phyloP scores from a whole-genome alignment of 495 filamentous ascomycete genomes.

The Aspergillus egyptiacus region DNA sequence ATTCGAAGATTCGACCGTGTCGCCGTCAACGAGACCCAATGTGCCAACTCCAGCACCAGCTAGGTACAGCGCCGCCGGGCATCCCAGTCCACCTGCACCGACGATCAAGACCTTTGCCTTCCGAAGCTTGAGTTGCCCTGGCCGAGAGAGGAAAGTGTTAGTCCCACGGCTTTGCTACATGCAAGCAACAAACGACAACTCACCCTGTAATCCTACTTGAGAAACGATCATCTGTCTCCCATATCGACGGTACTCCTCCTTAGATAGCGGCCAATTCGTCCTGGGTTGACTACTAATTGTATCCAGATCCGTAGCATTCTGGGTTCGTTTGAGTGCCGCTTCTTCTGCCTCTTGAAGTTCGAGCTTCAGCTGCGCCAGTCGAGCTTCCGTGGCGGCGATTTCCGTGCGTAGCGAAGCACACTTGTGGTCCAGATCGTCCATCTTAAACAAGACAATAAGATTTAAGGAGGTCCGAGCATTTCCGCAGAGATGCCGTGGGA shows the following conservation, averaged over 20 bases:
- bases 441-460: not conserved
- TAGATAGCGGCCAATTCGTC: slow-evolving; percentile 55
- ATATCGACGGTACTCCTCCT: slow-evolving; percentile 76
- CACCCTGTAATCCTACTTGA: slow-evolving; percentile 72
- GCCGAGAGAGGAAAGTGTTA: slow-evolving; percentile 7
- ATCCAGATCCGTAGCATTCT: slow-evolving; percentile 1
- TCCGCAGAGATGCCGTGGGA: not conserved
- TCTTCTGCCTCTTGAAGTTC: slow-evolving; percentile 33
- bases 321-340: slow-evolving; percentile 18
- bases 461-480: not conserved
- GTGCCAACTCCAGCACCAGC: slow-evolving; percentile 82
- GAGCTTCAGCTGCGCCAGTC: slow-evolving; percentile 32
- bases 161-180: not conserved
- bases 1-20: slow-evolving; percentile 83
- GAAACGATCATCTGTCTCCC: slow-evolving; percentile 90
- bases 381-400: slow-evolving; percentile 35
- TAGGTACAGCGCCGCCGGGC: slow-evolving; percentile 83
- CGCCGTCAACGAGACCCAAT: slow-evolving; percentile 80
- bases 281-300: not conserved
- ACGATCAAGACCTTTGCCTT: slow-evolving; percentile 68
- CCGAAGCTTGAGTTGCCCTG: slow-evolving; percentile 76
- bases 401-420: slow-evolving; percentile 38
- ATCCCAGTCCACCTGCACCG: slow-evolving; percentile 90
- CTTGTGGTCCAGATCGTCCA: slow-evolving; percentile 25
- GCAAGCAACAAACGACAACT: not conserved